Evolutionary conservation across 768 basidiomycete species (phyloP), one percentile per base, ranked within the genome.

Genomic region (Rhizopogon vinicolor): DNA sequence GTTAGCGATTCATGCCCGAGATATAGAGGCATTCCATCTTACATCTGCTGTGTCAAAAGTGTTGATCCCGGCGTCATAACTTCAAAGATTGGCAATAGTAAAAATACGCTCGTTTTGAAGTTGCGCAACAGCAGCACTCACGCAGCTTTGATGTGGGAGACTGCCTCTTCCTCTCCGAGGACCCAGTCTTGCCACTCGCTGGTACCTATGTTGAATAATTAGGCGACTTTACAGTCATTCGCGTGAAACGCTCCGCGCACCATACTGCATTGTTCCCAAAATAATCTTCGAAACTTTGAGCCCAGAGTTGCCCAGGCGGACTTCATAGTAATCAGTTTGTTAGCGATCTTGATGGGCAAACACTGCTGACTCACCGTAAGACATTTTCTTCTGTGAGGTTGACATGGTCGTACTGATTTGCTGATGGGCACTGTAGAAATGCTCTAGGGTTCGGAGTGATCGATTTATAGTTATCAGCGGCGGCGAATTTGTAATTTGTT

Each of bases 31-130:
- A n/a, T 60, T 56, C 37, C 51, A 51, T 19, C 51, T 7, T 50
- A 78, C 76, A 59, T 82, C 73, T 3, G 81, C 81, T 2, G 81
- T 85, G 62, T 83, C 82, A 55, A 85, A 86, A 0, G 83, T 76
- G 56, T 84, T 78, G 57, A 86, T 81, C 16, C 85, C 84, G n/a
- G 78, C 77, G 12, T 85, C 83, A 51, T 81, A 87, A 8, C 68
- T 69, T 40, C 8, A 19, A 25, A 42, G 16, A 18, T 16, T 25
- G 25, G 25, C 3, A 2, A 41, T 48, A 7, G 35, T 49, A 13
- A 45, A 35, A 5, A 54, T 0, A 28, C 28, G 8, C 28, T 16
- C 16, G 0, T 1, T 33, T 14, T 4, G 6, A 22, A 42, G 8
- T n/a, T 5, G 44, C 19, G 35, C 14, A n/a, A 18, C 13, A 35